Percentiles rank a stretch among this genome's conserved stretches.
Conservation (phyloP, 2,329 filamentous ascomycete genomes). For the Colletotrichum cereale region DNA sequence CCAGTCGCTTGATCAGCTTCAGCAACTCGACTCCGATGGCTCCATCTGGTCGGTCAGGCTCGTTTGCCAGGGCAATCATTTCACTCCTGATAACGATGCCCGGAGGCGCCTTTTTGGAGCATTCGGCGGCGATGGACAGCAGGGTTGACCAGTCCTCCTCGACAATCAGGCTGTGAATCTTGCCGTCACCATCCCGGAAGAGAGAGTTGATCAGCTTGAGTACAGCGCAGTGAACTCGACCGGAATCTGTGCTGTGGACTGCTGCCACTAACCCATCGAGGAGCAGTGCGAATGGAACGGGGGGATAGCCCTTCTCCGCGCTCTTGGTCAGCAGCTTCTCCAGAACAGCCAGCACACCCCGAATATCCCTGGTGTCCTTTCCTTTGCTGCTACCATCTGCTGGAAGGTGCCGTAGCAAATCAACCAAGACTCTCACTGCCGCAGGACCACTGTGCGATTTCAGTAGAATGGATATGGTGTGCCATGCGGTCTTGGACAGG, state of each 20-base stretch:
- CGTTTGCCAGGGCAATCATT: conserved; percentile 43
- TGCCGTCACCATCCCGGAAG: conserved; percentile 65
- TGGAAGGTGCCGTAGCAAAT: conserved; percentile 67
- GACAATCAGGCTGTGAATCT: conserved; percentile 67
- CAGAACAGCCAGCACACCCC: conserved; percentile 73
- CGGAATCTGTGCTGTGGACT: conserved; percentile 57
- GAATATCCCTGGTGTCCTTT: conserved; percentile 69
- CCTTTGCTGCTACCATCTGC: conserved; percentile 58
- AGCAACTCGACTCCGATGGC: conserved; percentile 58
- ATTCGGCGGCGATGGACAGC: conserved; percentile 70
- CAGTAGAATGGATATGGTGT: conserved; percentile 77
- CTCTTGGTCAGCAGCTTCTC: conserved; percentile 73
- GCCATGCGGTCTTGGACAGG: conserved; percentile 76
- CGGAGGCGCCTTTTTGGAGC: conserved; percentile 54
- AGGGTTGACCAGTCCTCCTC: conserved; percentile 76
- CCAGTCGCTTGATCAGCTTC: conserved; percentile 61
- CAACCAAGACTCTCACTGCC: conserved; percentile 74
- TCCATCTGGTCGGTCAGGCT: conserved; percentile 52
- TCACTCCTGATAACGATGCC: conserved; percentile 32
- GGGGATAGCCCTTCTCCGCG: conserved; percentile 70
- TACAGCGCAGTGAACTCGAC: conserved; percentile 60
- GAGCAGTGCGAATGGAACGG: conserved; percentile 69
- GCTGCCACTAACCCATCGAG: conserved; percentile 69
- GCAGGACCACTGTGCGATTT: conserved; percentile 80
- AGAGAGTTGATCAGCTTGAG: conserved; percentile 67